Evolutionary conservation across 2,329 filamentous ascomycete species (phyloP), one percentile per base, ranked within the genome.

Genomic region (Pseudocercospora cruenta): DNA sequence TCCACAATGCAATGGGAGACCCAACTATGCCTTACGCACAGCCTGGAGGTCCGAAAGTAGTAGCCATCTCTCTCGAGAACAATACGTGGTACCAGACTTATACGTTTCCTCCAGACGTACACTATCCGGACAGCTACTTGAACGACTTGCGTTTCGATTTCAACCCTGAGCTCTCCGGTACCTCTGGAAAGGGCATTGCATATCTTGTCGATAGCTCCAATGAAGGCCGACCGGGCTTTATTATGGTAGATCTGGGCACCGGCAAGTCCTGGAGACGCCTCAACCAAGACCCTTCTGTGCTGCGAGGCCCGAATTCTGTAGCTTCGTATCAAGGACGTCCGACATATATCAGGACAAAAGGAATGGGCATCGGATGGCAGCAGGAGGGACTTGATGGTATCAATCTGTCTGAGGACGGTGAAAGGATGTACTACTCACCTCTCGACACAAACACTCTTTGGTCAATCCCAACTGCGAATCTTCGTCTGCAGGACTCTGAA

Each of bases 81-180:
- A 73, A 83, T 69, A 76, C 75, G 7, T 78, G 82, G 60, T 77
- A 76, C 61, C 68, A 71, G 55, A 81, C 78, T 0, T 82, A 79
- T 70, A 83, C 80, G 0, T 79, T 83, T 64, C 80, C 81, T 0
- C 36, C 77, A 0, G 74, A 69, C 5, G 80, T 83, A 3, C 79
- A 82, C 68, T 83, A 78, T 66, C 81, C 81, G 1, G 81, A 82
- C 69, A 79, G 77, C 28, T 84, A 82, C 72, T 77, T 83, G 69
- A 83, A 83, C 66, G 82, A 83, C 65, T 63, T 83, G 1, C 80
- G 81, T 16, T 82, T 83, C 72, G 81, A 83, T 69, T 75, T 83
- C 36, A 76, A 80, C n/a, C 54, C 78, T 6, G 78, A 80, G 51
- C 71, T 76, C 0, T 78, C 79, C 2, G 74, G 73, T 19, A 76